Evolutionary conservation across 169 alveolate species (phyloP).

Genomic region (Perkinsus chesapeaki): DNA sequence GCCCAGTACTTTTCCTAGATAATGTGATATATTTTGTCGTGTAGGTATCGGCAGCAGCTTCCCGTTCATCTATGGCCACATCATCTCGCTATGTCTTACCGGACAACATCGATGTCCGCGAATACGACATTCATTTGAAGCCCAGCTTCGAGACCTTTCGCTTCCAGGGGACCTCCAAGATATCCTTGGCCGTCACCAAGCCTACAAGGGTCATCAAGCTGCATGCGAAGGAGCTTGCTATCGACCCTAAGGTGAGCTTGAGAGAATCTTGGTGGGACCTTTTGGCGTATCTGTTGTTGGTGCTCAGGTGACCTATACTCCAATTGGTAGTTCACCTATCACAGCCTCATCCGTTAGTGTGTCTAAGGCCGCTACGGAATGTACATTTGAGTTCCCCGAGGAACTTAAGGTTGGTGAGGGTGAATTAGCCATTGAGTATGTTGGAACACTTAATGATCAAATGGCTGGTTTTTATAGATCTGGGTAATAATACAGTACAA

Average conservation of each 20-base stretch:
- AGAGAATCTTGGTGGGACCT: neutral
- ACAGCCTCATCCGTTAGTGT: neutral
- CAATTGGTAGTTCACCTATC: neutral
- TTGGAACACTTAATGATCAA: slow-evolving; percentile 7
- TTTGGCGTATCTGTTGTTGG: neutral
- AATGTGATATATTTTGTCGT: neutral
- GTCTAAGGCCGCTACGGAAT: neutral
- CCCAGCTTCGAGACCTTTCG: neutral
- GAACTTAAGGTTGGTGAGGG: neutral
- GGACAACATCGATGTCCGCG: neutral
- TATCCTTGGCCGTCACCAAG: neutral
- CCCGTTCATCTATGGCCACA: neutral
- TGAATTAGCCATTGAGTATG: neutral
- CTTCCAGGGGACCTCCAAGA: neutral
- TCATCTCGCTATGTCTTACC: neutral
- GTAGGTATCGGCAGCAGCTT: slow-evolving; percentile 2
- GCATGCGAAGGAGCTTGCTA: neutral
- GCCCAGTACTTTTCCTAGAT: neutral
- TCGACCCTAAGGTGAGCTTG: neutral
- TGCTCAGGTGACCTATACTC: neutral
- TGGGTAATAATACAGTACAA: neutral
- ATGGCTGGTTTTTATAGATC: slow-evolving; percentile 34
- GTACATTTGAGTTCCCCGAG: neutral
- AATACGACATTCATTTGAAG: neutral
- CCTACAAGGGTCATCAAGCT: neutral